Percentiles rank a stretch among this genome's conserved stretches.
These are phyloP conservation scores for Gyrodon lividus DNA, from an alignment of 768 basidiomycete genomes.

Conservation along the genomic window DNA sequence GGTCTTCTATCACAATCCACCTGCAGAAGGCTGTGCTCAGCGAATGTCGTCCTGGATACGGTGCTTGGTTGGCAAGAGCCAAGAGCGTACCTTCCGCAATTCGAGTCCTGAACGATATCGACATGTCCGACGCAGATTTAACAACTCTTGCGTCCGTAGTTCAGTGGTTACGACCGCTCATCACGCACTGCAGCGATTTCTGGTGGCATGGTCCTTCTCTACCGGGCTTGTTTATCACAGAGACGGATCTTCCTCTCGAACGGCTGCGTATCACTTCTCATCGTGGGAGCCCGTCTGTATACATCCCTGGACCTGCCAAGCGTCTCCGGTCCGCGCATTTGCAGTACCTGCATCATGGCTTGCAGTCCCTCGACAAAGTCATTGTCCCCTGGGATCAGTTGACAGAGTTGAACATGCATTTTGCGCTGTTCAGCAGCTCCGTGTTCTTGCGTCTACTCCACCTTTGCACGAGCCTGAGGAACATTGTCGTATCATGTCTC, in stretches of 20 bases:
- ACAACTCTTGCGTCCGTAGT: constrained; percentile 3
- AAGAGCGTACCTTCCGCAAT: constrained; percentile 25
- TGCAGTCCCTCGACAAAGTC: constrained; percentile 24
- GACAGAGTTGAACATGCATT: constrained; percentile 28
- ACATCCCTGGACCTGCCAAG: constrained; percentile 15
- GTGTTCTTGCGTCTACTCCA: constrained; percentile 24
- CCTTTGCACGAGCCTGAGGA: constrained; percentile 20
- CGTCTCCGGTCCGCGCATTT: constrained; percentile 20
- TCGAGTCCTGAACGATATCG: constrained; percentile 27
- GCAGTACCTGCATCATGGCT: constrained; percentile 18
- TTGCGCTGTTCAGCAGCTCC: constrained; percentile 22
- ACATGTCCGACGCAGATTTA: constrained; percentile 7
- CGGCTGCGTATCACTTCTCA: constrained; percentile 22
- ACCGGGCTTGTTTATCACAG: constrained; percentile 14
- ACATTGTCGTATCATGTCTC: constrained; percentile 24
- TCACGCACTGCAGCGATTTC: constrained; percentile 25
- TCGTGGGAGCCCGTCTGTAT: constrained; percentile 12
- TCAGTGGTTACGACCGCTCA: constrained; percentile 24
- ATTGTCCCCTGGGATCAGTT: constrained; percentile 28
- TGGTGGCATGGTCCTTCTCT: constrained; percentile 34
- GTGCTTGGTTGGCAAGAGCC: constrained; percentile 29
- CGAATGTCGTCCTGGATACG: constrained; percentile 18
- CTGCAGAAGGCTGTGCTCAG: constrained; percentile 12
- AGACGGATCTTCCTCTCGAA: constrained; percentile 8
- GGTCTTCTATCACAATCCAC: constrained; percentile 28